phyloP scores from a whole-genome alignment of 176 grass and related monocot species.

The Themeda triandra region DNA sequence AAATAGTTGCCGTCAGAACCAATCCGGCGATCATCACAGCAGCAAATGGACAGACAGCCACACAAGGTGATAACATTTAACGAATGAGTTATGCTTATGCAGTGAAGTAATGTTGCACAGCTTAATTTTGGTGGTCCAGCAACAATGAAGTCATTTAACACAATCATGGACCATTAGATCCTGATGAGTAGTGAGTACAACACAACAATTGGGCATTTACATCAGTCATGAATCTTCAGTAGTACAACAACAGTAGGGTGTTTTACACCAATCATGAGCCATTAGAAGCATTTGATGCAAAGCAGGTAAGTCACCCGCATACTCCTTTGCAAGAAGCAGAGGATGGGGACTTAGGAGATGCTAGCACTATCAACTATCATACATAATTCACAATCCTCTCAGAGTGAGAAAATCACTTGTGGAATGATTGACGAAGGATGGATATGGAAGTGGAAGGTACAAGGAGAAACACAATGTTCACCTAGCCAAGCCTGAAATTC shows the following conservation, averaged over 20 bases:
- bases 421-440: conserved; percentile 20
- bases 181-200: background rate
- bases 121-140: background rate
- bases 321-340: conserved; percentile 13
- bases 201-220: conserved; percentile 1
- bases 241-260: background rate
- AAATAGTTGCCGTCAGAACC: background rate
- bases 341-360: conserved; percentile 21
- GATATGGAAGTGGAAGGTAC: background rate
- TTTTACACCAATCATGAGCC: conserved; percentile 32
- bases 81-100: background rate
- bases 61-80: background rate
- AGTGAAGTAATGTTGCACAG: background rate
- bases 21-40: background rate
- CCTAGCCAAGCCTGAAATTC: conserved; percentile 18
- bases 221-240: background rate
- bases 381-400: conserved; percentile 44
- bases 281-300: conserved; percentile 34
- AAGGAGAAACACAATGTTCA: conserved; percentile 19
- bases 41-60: background rate
- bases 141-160: background rate
- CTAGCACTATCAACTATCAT: background rate
- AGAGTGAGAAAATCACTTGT: background rate
- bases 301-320: background rate
- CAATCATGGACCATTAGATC: background rate